A percentile compares a stretch with the other conserved stretches of the same genome.
Evolutionary conservation across 2,329 filamentous ascomycete genomes (phyloP).

Genomic region (Penicillium sp.): DNA sequence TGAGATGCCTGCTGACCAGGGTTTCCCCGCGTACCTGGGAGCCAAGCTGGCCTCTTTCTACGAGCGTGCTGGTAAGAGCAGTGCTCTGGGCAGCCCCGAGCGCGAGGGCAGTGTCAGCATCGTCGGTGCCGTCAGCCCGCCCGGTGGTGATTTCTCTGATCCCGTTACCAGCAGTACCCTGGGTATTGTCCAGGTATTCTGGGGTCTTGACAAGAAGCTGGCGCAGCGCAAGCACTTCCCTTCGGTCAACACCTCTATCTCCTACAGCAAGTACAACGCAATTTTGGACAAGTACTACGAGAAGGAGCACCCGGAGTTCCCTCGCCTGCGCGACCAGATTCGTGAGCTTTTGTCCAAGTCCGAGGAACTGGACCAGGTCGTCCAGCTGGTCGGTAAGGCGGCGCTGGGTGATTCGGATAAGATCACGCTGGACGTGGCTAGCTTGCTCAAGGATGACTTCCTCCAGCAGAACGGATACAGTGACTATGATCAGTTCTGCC

Average conservation of each 20-base stretch:
- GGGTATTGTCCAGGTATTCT: slow-evolving; percentile 98
- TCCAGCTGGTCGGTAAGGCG: slow-evolving; percentile 96
- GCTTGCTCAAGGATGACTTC: slow-evolving; percentile 96
- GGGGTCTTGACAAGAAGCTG: slow-evolving; percentile 99
- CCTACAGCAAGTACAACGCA: slow-evolving; percentile 94
- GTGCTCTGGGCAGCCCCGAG: slow-evolving; percentile 82
- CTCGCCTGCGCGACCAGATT: slow-evolving; percentile 85
- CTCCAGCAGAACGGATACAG: slow-evolving; percentile 99
- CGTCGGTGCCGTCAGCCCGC: slow-evolving; percentile 93
- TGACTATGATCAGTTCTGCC: slow-evolving; percentile 98
- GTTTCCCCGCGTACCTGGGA: slow-evolving; percentile 96
- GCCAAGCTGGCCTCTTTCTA: slow-evolving; percentile 99
- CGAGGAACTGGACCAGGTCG: slow-evolving; percentile 96
- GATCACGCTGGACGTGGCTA: slow-evolving; percentile 92
- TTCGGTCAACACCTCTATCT: slow-evolving; percentile 90
- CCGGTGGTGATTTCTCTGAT: slow-evolving; percentile 98
- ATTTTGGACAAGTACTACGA: slow-evolving; percentile 91
- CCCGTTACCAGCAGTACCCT: slow-evolving; percentile 92
- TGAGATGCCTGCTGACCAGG: slow-evolving; percentile 99
- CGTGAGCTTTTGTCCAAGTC: slow-evolving; percentile 91
- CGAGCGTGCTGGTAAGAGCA: slow-evolving; percentile 89
- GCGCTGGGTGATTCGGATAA: slow-evolving; percentile 95
- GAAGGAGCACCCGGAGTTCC: slow-evolving; percentile 91
- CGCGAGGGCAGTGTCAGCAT: slow-evolving; percentile 92
- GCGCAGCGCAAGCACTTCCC: slow-evolving; percentile 99